Evolutionary conservation across 192 early-diverging fungal species (phyloP).

Genomic region (Coemansia sp.): DNA sequence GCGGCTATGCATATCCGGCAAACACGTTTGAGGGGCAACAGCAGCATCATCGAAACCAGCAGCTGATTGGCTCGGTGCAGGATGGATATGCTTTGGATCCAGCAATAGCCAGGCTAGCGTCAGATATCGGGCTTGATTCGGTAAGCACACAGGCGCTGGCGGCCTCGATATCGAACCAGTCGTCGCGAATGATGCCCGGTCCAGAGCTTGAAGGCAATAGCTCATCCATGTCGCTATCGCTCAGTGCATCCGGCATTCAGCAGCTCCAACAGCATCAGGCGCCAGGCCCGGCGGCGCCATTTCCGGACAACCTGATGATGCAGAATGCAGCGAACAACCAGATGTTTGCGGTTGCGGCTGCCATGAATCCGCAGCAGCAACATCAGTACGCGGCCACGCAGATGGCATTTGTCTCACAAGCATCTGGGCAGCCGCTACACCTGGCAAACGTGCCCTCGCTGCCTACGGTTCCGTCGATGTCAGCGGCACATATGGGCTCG

Average conservation of each 20-base stretch:
- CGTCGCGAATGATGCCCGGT: slow-evolving; percentile 8
- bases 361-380: slow-evolving; percentile 5
- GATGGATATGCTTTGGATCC: slow-evolving; percentile 14
- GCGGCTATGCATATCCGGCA: background rate
- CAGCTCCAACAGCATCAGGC: slow-evolving; percentile 11
- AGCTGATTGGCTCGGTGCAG: slow-evolving; percentile 2
- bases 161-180: slow-evolving; percentile 28
- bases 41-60: background rate
- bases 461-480: slow-evolving; percentile 8
- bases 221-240: background rate
- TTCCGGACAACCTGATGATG: slow-evolving; percentile 4
- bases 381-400: slow-evolving; percentile 23
- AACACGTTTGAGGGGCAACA: slow-evolving; percentile 13
- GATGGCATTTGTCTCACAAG: slow-evolving; percentile 25
- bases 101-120: slow-evolving; percentile 31
- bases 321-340: slow-evolving; percentile 1
- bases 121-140: slow-evolving; percentile 44
- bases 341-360: slow-evolving; percentile 4
- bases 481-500: slow-evolving; percentile 1
- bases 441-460: slow-evolving; percentile 6
- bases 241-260: slow-evolving; percentile 1
- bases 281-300: background rate
- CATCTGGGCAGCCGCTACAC: slow-evolving; percentile 1
- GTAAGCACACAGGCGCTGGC: slow-evolving; percentile 31
- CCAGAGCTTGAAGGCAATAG: background rate